Evolutionary conservation across 1,284 basidiomycete species (phyloP).

Genomic region (Cystobasidium slooffiae): DNA sequence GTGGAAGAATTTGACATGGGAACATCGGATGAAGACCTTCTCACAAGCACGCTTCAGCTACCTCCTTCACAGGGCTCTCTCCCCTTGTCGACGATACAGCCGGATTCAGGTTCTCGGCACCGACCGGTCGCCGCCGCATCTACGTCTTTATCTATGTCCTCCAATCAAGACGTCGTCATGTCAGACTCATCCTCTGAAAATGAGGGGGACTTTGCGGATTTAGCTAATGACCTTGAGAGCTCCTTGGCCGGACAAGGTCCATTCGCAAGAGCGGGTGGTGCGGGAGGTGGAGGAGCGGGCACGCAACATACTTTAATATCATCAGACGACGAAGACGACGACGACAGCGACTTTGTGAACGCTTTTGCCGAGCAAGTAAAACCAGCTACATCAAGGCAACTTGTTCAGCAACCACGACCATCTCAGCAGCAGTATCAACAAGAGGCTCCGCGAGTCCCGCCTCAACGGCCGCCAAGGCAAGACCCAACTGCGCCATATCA

Average conservation of each 20-base stretch:
- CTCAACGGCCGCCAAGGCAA: slow-evolving; percentile 9
- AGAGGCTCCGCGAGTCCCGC: not conserved
- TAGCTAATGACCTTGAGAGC: slow-evolving; percentile 40
- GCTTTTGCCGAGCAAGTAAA: slow-evolving; percentile 5
- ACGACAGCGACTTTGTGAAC: slow-evolving; percentile 9
- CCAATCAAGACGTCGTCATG: slow-evolving; percentile 21
- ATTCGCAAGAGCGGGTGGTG: not conserved
- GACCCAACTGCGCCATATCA: not conserved
- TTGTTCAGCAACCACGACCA: not conserved
- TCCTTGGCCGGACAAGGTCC: slow-evolving; percentile 32
- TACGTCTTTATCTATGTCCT: not conserved
- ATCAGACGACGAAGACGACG: slow-evolving; percentile 9
- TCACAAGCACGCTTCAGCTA: slow-evolving; percentile 1
- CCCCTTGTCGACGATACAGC: not conserved
- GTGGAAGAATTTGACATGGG: slow-evolving; percentile 36
- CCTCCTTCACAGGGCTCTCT: slow-evolving; percentile 9
- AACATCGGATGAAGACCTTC: slow-evolving; percentile 22
- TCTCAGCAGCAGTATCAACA: not conserved
- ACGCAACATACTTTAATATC: not conserved
- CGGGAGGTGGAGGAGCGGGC: not conserved
- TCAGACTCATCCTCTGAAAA: slow-evolving; percentile 19
- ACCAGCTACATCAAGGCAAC: not conserved
- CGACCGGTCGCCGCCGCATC: not conserved
- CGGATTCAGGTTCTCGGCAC: not conserved
- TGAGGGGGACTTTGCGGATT: slow-evolving; percentile 39